Evolutionary conservation across 1,139 yeast species (phyloP).

Genomic region (Geotrichum carabidarum): DNA sequence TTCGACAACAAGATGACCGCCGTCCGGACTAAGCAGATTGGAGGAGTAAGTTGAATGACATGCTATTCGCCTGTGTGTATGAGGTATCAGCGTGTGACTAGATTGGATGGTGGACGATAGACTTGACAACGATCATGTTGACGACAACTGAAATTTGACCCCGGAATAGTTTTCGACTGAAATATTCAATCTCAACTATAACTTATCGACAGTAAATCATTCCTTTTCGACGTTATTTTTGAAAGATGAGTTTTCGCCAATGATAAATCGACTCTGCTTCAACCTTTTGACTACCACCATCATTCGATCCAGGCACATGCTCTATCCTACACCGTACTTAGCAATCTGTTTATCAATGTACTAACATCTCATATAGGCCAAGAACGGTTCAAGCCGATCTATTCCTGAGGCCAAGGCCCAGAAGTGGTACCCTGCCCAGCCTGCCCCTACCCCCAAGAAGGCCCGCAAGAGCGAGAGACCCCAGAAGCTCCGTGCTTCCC

Average conservation of each 20-base stretch:
- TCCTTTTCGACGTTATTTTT: too few species aligned
- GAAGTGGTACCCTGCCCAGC: constrained; percentile 90
- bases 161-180: too few species aligned
- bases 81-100: not conserved
- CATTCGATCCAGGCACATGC: too few species aligned
- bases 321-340: not conserved
- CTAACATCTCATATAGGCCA: constrained; percentile 12
- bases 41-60: constrained; percentile 35
- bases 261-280: too few species aligned
- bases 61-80: not conserved
- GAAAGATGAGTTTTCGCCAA: too few species aligned
- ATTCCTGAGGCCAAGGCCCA: constrained; percentile 54
- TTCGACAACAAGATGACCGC: constrained; percentile 33
- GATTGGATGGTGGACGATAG: not conserved
- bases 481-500: constrained; percentile 93
- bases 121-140: not conserved
- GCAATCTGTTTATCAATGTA: not conserved
- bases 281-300: too few species aligned
- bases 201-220: too few species aligned
- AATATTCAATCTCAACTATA: too few species aligned
- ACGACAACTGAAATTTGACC: too few species aligned
- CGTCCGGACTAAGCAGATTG: constrained; percentile 37
- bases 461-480: constrained; percentile 76
- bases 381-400: constrained; percentile 19
- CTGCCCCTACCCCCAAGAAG: constrained; percentile 70